Conservation (phyloP, 2,329 filamentous ascomycete genomes). For the Colletotrichum somersetense region DNA sequence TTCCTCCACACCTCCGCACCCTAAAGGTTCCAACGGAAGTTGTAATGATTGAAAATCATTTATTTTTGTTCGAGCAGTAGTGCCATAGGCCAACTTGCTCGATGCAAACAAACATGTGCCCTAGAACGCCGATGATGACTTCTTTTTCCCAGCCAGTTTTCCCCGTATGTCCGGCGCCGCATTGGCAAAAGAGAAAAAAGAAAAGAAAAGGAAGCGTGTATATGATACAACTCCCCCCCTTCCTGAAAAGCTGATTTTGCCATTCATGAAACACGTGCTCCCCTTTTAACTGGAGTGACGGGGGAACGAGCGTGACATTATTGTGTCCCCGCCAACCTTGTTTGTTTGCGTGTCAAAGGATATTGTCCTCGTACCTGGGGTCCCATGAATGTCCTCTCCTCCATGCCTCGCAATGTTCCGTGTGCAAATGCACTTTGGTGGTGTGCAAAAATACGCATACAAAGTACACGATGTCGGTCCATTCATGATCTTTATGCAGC, state of each 20-base stretch:
- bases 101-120: not conserved
- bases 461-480: not conserved
- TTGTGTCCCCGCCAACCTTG: not conserved
- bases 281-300: not conserved
- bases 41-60: conserved; percentile 39
- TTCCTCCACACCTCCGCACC: conserved; percentile 42
- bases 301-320: not conserved
- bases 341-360: not conserved
- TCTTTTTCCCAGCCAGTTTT: conserved; percentile 22
- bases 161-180: conserved; percentile 40
- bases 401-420: not conserved
- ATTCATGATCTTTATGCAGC: conserved; percentile 37
- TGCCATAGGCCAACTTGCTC: not conserved
- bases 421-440: conserved; percentile 9
- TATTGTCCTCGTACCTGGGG: conserved; percentile 6
- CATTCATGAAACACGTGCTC: conserved; percentile 22
- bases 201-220: conserved; percentile 9
- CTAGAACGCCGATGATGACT: conserved; percentile 30
- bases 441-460: not conserved
- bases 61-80: conserved; percentile 27
- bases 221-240: conserved; percentile 41
- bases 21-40: conserved; percentile 40
- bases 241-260: conserved; percentile 25
- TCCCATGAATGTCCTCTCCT: not conserved
- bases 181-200: conserved; percentile 28